Conservation (phyloP, 192 early-diverging fungal genomes). For the Chytriomyces confervae region DNA sequence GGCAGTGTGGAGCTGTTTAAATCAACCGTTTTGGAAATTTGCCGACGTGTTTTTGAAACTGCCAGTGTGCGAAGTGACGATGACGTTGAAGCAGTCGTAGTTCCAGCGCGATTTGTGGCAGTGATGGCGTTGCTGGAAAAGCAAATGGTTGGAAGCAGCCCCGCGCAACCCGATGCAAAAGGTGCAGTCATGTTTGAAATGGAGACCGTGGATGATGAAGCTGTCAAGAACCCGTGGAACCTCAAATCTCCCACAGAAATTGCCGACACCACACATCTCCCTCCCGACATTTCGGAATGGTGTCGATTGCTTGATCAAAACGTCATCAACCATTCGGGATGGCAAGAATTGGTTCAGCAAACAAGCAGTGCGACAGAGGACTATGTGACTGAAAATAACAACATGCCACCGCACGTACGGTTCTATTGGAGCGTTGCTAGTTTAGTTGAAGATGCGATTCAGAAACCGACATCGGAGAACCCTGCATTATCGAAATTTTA, state of each 20-base stretch:
- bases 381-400: background rate
- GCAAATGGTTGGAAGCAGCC: background rate
- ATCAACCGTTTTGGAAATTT: slow-evolving; percentile 10
- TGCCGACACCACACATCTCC: no score
- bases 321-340: slow-evolving; percentile 12
- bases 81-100: background rate
- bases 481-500: no score
- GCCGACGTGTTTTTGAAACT: background rate
- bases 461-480: no score
- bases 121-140: slow-evolving; percentile 21
- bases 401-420: background rate
- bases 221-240: no score
- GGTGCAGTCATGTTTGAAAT: no score
- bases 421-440: slow-evolving; percentile 26
- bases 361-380: background rate
- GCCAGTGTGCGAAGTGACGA: background rate
- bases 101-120: slow-evolving; percentile 3
- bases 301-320: background rate
- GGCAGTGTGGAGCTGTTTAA: background rate
- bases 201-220: background rate
- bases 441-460: slow-evolving; percentile 18
- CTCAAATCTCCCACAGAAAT: no score
- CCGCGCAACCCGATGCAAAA: background rate
- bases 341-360: background rate
- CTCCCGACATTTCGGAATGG: background rate